Evolutionary conservation across 768 basidiomycete genomes (phyloP), one percentile per base, ranked within the genome.

Genomic region (Xerocomus spinulosus): DNA sequence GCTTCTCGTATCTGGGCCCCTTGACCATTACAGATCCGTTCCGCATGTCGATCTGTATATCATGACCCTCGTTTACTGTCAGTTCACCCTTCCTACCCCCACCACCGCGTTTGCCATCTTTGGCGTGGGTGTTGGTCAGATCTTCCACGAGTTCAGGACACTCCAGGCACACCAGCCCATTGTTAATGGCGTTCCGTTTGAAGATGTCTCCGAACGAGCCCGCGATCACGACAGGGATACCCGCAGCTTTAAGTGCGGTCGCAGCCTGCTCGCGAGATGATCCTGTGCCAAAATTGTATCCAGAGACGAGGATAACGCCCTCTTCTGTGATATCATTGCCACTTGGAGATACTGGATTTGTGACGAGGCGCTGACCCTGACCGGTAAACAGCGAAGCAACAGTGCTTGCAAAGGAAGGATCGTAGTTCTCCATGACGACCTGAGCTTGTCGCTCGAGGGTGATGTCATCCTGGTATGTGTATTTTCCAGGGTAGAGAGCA

Each of bases 361-460:
- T 45, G 25, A 69, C 61, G 12, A 62, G 38, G 8, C 20, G 34
- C 34, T 60, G 49, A 15, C 38, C n/a, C 29, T 59, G 53, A 34
- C 59, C 51, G 36, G 60, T 52, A 14, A 73, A 64, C 14, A 87
- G 67, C 10, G 76, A 70, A 3, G 80, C 77, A 30, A 89, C 84
- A 44, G 81, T 79, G 2, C 72, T 44, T 12, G 95, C 88, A 65
- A 98, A 98, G 0, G 75, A 68, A 0, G 91, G 85, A 60, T 99
- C 95, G 68, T 99, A 98, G 73, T 98, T 99, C 72, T 99, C 95
- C 94, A 98, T 97, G 33, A 97, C 95, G 18, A 98, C 87, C 59
- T 96, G 82, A 2, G 92, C 94, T 67, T 98, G 96, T 24, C 84
- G 81, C 52, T 84, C 86, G 29, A 92, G 91, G 2, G 95, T 97